A percentile compares a stretch with the other conserved stretches of the same genome.
Evolutionary conservation across 2,329 filamentous ascomycete species (phyloP).

Genomic region (Akanthomyces muscarius): DNA sequence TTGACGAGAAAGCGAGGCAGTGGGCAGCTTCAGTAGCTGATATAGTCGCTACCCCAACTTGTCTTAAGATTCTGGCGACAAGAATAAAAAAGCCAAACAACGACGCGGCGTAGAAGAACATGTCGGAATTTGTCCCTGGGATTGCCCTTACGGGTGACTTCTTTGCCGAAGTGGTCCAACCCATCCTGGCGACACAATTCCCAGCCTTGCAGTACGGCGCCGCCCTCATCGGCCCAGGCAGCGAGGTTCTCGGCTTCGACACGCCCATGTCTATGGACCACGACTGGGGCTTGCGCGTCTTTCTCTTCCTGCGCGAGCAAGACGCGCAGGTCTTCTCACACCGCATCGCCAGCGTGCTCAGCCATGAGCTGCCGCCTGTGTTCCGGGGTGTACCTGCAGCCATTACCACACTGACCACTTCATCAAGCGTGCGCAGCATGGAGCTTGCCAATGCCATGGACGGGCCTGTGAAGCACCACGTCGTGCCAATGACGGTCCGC

Average conservation of each 20-base stretch:
- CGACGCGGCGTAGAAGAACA: neutral
- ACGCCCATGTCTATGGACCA: conserved; percentile 15
- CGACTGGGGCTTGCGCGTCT: conserved; percentile 12
- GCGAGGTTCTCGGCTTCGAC: conserved; percentile 15
- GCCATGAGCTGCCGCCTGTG: neutral
- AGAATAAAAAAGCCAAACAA: no score
- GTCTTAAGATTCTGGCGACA: no score
- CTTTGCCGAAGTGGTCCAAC: conserved; percentile 4
- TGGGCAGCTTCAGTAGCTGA: no score
- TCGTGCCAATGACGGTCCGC: conserved; percentile 1
- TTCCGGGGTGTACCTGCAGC: neutral
- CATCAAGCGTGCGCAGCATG: neutral
- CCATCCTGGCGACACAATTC: neutral
- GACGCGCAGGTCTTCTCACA: neutral
- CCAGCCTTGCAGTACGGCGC: conserved; percentile 7
- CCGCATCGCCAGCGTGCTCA: conserved; percentile 6
- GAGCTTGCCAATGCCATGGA: neutral
- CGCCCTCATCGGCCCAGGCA: conserved; percentile 14
- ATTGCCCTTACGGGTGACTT: neutral
- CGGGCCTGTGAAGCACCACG: conserved; percentile 7
- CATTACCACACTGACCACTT: neutral
- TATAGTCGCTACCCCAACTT: no score
- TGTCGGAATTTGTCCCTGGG: neutral
- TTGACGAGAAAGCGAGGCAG: no score
- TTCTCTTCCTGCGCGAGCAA: conserved; percentile 9